These are phyloP conservation scores for Quercus mongolica DNA, from an alignment of 306 rosid species.

Conservation along the genomic window DNA sequence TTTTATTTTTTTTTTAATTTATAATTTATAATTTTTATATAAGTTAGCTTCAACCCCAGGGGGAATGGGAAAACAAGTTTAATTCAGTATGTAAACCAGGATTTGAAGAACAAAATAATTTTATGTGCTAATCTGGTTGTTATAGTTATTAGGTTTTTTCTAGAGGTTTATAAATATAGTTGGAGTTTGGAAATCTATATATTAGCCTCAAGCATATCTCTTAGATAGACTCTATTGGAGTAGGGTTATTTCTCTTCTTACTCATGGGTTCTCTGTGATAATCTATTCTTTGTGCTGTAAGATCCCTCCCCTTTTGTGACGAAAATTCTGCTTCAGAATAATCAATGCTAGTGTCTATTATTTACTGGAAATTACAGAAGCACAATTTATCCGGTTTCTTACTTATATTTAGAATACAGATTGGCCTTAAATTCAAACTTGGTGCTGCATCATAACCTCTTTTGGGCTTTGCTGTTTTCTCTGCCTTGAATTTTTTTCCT, in stretches of 20 bases:
- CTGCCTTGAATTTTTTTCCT: neutral
- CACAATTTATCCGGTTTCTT: neutral
- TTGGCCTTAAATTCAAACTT: neutral
- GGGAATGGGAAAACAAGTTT: neutral
- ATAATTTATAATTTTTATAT: no score
- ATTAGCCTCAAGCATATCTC: neutral
- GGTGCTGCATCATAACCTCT: neutral
- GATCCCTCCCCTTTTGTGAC: neutral
- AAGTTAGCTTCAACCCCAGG: no score
- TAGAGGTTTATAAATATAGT: neutral
- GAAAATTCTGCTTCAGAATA: neutral
- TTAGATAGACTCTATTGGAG: neutral
- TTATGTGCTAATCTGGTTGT: neutral
- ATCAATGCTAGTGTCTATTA: neutral
- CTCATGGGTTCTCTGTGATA: neutral
- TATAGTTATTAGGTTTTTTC: neutral
- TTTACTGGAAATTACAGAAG: neutral
- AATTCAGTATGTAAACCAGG: slow-evolving; percentile 8
- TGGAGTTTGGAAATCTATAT: neutral
- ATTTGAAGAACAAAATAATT: neutral
- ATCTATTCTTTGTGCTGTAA: neutral
- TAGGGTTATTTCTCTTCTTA: neutral
- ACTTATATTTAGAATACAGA: neutral
- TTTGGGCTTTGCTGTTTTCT: neutral
- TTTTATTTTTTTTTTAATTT: no score